Evolutionary conservation across 2,329 filamentous ascomycete genomes (phyloP).

Genomic region (Trichoderma harzianum): DNA sequence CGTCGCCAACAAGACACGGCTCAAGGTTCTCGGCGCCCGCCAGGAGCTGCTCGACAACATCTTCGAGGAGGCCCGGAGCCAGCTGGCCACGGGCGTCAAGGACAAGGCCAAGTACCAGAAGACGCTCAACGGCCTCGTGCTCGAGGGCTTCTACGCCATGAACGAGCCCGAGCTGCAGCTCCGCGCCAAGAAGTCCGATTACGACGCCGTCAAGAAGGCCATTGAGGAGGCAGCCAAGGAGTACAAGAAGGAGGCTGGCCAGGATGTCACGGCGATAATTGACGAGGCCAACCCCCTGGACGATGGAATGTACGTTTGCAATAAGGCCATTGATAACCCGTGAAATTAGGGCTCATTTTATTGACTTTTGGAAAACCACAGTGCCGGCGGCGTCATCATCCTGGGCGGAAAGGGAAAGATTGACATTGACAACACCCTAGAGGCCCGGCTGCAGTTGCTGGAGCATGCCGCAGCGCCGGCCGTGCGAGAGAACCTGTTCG

Average conservation of each 20-base stretch:
- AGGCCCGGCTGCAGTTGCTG: slow-evolving; percentile 81
- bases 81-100: slow-evolving; percentile 62
- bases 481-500: slow-evolving; percentile 83
- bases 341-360: slow-evolving; percentile 22
- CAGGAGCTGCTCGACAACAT: slow-evolving; percentile 89
- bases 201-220: slow-evolving; percentile 71
- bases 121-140: slow-evolving; percentile 73
- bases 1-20: slow-evolving; percentile 90
- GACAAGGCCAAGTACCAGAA: slow-evolving; percentile 72
- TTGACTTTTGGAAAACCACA: slow-evolving; percentile 36
- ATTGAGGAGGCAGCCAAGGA: slow-evolving; percentile 72
- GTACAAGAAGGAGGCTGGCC: slow-evolving; percentile 75
- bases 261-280: slow-evolving; percentile 66
- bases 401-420: slow-evolving; percentile 87
- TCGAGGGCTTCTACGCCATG: slow-evolving; percentile 88
- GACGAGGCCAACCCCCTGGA: slow-evolving; percentile 78
- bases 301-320: slow-evolving; percentile 72
- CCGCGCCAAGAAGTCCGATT: slow-evolving; percentile 76
- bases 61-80: slow-evolving; percentile 75
- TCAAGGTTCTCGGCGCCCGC: slow-evolving; percentile 80
- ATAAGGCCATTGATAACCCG: background rate
- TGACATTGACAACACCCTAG: slow-evolving; percentile 97
- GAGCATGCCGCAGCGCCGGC: slow-evolving; percentile 81
- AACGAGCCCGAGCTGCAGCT: slow-evolving; percentile 74
- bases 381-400: slow-evolving; percentile 78